Conservation (phyloP, 2,329 filamentous ascomycete species). For the Harringtonia aguacate region DNA sequence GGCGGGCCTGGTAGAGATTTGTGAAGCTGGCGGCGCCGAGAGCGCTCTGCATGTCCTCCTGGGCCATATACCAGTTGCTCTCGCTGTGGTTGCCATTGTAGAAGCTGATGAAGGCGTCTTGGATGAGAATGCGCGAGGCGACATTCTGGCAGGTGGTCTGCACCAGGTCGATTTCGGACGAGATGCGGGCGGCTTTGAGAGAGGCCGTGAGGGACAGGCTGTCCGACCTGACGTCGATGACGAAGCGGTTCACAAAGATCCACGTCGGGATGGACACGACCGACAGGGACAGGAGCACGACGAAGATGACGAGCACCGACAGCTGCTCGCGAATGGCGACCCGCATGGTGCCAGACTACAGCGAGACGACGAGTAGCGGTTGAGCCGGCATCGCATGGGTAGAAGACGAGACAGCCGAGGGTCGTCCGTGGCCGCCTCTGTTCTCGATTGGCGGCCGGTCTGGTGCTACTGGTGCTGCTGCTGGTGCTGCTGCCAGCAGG, state of each 20-base stretch:
- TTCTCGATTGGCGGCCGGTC: no score
- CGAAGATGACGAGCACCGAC: conserved; percentile 64
- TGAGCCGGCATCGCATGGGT: conserved; percentile 18
- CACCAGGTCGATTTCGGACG: conserved; percentile 68
- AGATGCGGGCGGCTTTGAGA: conserved; percentile 73
- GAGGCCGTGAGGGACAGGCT: conserved; percentile 70
- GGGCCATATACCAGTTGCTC: conserved; percentile 50
- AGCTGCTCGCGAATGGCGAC: conserved; percentile 84
- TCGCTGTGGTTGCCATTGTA: conserved; percentile 44
- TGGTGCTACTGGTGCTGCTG: no score
- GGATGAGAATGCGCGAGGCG: conserved; percentile 53
- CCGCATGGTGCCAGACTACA: conserved; percentile 50
- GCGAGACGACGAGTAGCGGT: conserved; percentile 12
- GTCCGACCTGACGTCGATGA: conserved; percentile 40
- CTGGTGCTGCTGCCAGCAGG: no score
- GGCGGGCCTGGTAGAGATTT: conserved; percentile 56
- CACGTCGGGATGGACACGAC: conserved; percentile 71
- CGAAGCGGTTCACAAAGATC: conserved; percentile 46
- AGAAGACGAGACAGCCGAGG: neutral
- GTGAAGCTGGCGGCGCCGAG: conserved; percentile 48
- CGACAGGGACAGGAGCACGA: conserved; percentile 63
- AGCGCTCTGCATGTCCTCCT: conserved; percentile 59
- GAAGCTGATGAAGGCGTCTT: conserved; percentile 39
- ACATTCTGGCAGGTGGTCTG: conserved; percentile 65
- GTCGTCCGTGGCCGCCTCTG: neutral